Base-by-base conservation (phyloP, 78 protist species). In the Creolimax fragrantissima region DNA sequence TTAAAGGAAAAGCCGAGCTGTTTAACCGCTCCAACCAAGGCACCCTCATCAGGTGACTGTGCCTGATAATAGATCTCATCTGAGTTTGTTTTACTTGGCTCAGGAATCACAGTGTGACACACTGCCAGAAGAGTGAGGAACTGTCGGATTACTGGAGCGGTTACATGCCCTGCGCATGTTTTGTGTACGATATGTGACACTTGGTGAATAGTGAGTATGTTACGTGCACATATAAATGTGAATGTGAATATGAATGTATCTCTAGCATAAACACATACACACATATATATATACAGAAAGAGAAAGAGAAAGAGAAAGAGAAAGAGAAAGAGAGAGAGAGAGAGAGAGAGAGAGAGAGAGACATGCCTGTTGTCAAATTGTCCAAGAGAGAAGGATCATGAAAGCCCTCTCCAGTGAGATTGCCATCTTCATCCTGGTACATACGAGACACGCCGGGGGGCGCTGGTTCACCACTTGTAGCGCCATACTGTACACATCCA, bases 31-130 rank as follows among this genome's bases (percentile, higher is more conserved):
- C 74, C 74, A 24, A 58, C 74, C 24, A 58, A 58, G 39, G 97
- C 98, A 32, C 85, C 96, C 89, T 97, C 99, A 85, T 97, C 99
- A 3, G 99, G 99, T 3, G 98, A 96, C 37, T 95, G 88, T 3
- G 97, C 97, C 89, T 90, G 92, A 42, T 90, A 90, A n/a, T 44
- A 4, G 36, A 90, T 91, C 17, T 7, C 43, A 58, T 42, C 81
- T 2, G 88, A 45, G 4, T 81, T 35, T 4, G 2, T 5, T 67
- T 39, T 41, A 42, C 42, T 24, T 17, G n/a, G 43, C 88, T 95
- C 96, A 47, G 94, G 92, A 4, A 95, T 47, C n/a, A 95, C 96
- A 0, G 96, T 95, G 81, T 95, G 94, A 84, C 96, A 95, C 43
- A 95, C 91, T 7, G 95, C 96, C 45, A 91, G 47, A 17, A 84